Evolutionary conservation across 148 eudicot genomes (phyloP).

Genomic region (Camellia japonica): DNA sequence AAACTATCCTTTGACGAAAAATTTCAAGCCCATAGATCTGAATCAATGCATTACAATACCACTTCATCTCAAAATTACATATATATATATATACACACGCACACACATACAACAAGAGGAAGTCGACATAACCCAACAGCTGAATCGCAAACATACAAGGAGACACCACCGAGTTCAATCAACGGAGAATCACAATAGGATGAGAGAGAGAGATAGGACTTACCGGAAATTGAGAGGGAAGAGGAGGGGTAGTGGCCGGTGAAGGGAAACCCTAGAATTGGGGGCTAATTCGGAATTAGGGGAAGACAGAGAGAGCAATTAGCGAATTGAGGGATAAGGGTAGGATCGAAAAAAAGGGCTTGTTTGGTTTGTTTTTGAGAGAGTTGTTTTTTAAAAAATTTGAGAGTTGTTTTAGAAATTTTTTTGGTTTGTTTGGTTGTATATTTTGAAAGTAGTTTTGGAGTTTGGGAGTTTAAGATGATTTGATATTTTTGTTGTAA

Average conservation of each 20-base stretch:
- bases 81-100: not conserved
- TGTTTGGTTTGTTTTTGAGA: too few relatives aligned
- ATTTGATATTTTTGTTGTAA: too few relatives aligned
- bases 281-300: constrained; percentile 20
- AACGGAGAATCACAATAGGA: not conserved
- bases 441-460: too few relatives aligned
- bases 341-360: not conserved
- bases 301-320: not conserved
- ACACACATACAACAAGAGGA: not conserved
- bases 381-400: too few relatives aligned
- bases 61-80: not conserved
- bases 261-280: not conserved
- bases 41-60: not conserved
- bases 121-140: not conserved
- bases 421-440: too few relatives aligned
- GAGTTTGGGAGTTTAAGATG: too few relatives aligned
- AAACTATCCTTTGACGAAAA: not conserved
- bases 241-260: constrained; percentile 5
- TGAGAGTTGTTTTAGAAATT: too few relatives aligned
- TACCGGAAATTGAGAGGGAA: constrained; percentile 6
- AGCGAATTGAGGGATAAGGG: not conserved
- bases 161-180: not conserved
- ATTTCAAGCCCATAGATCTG: not conserved
- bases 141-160: not conserved
- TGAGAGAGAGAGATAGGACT: not conserved